Base-by-base conservation (phyloP, 176 grass and related monocot genomes). In the Carex parvula region DNA sequence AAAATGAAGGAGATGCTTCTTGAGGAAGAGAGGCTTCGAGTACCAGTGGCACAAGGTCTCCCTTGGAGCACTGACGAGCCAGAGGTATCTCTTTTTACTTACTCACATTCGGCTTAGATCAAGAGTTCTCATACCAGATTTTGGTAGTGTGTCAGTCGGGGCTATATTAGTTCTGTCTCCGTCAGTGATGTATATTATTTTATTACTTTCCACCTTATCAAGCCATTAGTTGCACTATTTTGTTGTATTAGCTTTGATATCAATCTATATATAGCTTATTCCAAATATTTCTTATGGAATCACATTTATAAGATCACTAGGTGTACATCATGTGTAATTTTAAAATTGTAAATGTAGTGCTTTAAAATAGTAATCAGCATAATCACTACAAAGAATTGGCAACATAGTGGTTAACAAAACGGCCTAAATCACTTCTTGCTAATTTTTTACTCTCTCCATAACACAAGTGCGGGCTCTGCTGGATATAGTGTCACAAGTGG, bases 31-130 rank as follows among this genome's bases (percentile, higher is more conserved):
- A 90, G 64, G 70, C 59, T 89, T 64, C 92, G 89, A 44, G 79
- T 93, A 63, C 95, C 92, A 17, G 50, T 90, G 29, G 92, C 95
- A 4, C 95, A 90, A 83, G 86, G 80, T 15, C 85, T 98, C 64
- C 95, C 95, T 35, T 93, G 85, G 86, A 98, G 89, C 14, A 98
- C 89, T 10, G 91, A 98, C 30, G 91, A 85, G 66, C 92, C 95
- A 61, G 86, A 95, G 89, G 95, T 93, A 89, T 24, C 56, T 3
- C 52, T 84, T 80, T 32, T 68, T 53, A n/a, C 18, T 46, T 64
- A 22, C 22, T 68, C 30, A 6, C 12, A 16, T 37, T 3, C 64
- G 8, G 30, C 6, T 68, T 17, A 68, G 30, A 6, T 35, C 64
- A 68, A 37, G 12, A 68, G 17, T 53, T 20, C 70, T 26, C 5